Evolutionary conservation across 2,329 filamentous ascomycete species (phyloP), one percentile per base, ranked within the genome.

Genomic region (Alternaria arborescens): DNA sequence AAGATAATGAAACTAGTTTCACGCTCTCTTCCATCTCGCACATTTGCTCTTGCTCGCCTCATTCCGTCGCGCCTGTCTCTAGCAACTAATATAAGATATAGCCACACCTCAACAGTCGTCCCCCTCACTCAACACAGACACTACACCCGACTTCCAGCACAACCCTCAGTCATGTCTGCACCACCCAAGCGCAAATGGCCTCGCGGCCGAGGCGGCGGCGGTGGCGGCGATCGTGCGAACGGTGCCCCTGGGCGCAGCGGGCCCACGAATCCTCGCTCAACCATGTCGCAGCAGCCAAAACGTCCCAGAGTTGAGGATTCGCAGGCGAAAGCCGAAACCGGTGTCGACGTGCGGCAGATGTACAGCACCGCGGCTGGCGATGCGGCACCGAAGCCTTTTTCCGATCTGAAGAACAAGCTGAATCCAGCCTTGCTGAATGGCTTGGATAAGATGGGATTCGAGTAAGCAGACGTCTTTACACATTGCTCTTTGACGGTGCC

Each of bases 371-470:
- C 70, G 30, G 62, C 68, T 4, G 68, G 69, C 30, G 67, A 67
- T 24, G 59, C 65, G 20, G 64, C 68, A 41, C 64, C 69, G 3
- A 71, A 68, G 65, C 71, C 70, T 0, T 77, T 70, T 52, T 67
- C 71, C n/a, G 71, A 65, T 8, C 58, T 79, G 56, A 65, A 65
- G 20, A 69, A 68, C 48, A 65, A 36, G 20, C 60, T 79, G 53
- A 60, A 77, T 43, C 51, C 65, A 30, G 63, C 68, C 14, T 61
- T 79, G 34, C 62, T 79, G 26, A 58, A 73, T 20, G 72, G 72
- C 16, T 52, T 79, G 60, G 70, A 76, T 10, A 74, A 72, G 48
- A 78, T 79, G 75, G 75, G 76, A 51, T 79, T 78, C 44, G 73
- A 78, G 74, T 79, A 71, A 70, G 68, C 52, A 55, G 14, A 47